Evolutionary conservation across 805 yeast species (phyloP), one percentile per base, ranked within the genome.

Genomic region (Hanseniaspora mollemarum): DNA sequence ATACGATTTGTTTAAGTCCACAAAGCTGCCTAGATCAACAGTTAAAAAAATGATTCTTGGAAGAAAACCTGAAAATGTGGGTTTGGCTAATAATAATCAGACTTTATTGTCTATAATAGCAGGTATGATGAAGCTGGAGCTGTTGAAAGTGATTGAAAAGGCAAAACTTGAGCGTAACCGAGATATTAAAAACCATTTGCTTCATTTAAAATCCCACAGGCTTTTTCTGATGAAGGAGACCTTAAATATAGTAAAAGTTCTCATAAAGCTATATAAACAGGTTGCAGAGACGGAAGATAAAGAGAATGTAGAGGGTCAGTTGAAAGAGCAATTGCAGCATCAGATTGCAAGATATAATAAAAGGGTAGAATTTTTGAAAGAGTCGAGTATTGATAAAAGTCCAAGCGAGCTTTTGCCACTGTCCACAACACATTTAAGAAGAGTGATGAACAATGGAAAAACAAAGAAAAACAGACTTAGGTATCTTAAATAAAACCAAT

Each of bases 61-160:
- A 12, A 43, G 40, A 2, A 46, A 24, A 32, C 51, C 51, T 31
- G 51, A 46, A 18, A 32, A 46, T 29, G 44, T 38, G 1, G 51
- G 51, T 4, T 32, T 46, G 18, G 51, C 51, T 4, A 46, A 39
- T 13, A 46, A 46, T 24, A 46, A 46, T 28, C 51, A 46, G 25
- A 46, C 51, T n/a, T 29, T 41, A 16, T 19, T 46, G 16, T 46
- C 51, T 2, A 46, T 46, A 15, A 24, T 46, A 5, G 51, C 51
- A 13, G 51, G 51, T 39, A 46, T 46, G 51, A 35, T 46, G 44
- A 46, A 46, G 25, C 18, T 46, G 12, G 51, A 46, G 26, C 40
- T 46, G 9, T 13, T 46, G 35, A 46, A 40, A 25, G 35, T 46
- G 10, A 40, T 46, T 19, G 51, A 46, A 33, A 46, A 39, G 9